A percentile compares a stretch with the other conserved stretches of the same genome.
Evolutionary conservation across 176 grass and related monocot genomes (phyloP).

Genomic region (Cenchrus americanus): DNA sequence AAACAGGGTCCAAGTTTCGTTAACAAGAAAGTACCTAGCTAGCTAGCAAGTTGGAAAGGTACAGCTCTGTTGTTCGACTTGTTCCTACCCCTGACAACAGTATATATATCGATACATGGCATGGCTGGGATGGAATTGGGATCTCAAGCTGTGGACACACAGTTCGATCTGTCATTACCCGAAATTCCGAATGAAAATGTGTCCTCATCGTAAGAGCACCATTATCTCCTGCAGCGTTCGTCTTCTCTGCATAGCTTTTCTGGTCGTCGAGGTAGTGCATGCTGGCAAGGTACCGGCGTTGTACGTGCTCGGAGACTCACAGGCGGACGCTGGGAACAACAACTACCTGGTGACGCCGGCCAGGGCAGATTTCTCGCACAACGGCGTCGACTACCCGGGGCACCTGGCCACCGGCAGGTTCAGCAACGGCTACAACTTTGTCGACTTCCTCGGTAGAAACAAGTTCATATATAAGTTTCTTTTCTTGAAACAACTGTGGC

Average conservation of each 20-base stretch:
- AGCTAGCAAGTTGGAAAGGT: too few relatives aligned
- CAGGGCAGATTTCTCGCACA: conserved; percentile 62
- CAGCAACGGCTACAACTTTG: conserved; percentile 75
- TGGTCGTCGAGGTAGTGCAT: neutral
- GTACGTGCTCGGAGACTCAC: conserved; percentile 86
- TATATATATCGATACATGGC: too few relatives aligned
- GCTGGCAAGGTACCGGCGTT: conserved; percentile 34
- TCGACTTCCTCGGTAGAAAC: conserved; percentile 59
- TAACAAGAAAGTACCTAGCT: too few relatives aligned
- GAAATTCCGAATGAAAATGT: neutral
- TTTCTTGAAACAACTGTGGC: too few relatives aligned
- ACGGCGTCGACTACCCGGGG: conserved; percentile 72
- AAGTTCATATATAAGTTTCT: too few relatives aligned
- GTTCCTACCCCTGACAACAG: too few relatives aligned
- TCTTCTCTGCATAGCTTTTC: neutral
- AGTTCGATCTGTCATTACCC: too few relatives aligned
- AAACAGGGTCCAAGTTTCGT: too few relatives aligned
- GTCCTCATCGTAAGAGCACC: neutral
- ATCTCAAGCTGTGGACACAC: too few relatives aligned
- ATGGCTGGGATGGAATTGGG: too few relatives aligned
- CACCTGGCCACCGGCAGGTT: conserved; percentile 63
- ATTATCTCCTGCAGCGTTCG: neutral
- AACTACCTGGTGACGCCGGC: conserved; percentile 50
- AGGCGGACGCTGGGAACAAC: conserved; percentile 78
- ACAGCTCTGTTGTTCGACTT: too few relatives aligned